A percentile compares a stretch with the other conserved stretches of the same genome.
Evolutionary conservation across 495 filamentous ascomycete species (phyloP).

Genomic region (Xylaria curta): DNA sequence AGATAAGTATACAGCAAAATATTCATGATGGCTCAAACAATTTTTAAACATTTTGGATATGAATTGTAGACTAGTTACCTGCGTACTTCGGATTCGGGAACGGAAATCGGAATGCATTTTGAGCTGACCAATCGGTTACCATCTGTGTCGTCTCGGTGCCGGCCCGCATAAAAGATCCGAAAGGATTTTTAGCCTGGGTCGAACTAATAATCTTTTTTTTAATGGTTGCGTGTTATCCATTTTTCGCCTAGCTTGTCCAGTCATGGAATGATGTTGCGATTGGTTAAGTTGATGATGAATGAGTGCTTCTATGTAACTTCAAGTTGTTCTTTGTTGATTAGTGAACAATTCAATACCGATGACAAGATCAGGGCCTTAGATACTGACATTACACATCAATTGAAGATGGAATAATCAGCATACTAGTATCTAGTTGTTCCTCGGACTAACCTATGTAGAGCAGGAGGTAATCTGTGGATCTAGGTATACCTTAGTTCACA

Average conservation of each 20-base stretch:
- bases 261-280: constrained; percentile 2
- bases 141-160: background rate
- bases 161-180: background rate
- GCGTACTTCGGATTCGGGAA: background rate
- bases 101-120: background rate
- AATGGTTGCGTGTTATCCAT: background rate
- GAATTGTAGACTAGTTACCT: background rate
- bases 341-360: background rate
- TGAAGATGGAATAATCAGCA: too few relatives aligned
- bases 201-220: background rate
- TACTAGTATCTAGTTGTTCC: background rate
- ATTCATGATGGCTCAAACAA: background rate
- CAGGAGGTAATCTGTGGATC: background rate
- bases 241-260: background rate
- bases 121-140: constrained; percentile 19
- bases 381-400: too few relatives aligned
- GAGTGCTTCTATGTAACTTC: background rate
- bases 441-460: too few relatives aligned
- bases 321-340: background rate
- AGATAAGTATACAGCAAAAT: background rate
- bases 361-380: background rate
- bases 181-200: background rate
- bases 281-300: constrained; percentile 1
- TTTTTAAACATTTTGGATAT: background rate
- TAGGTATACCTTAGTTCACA: background rate